Evolutionary conservation across 2,329 filamentous ascomycete genomes (phyloP).

Genomic region (Aaosphaeria pasadenensis): DNA sequence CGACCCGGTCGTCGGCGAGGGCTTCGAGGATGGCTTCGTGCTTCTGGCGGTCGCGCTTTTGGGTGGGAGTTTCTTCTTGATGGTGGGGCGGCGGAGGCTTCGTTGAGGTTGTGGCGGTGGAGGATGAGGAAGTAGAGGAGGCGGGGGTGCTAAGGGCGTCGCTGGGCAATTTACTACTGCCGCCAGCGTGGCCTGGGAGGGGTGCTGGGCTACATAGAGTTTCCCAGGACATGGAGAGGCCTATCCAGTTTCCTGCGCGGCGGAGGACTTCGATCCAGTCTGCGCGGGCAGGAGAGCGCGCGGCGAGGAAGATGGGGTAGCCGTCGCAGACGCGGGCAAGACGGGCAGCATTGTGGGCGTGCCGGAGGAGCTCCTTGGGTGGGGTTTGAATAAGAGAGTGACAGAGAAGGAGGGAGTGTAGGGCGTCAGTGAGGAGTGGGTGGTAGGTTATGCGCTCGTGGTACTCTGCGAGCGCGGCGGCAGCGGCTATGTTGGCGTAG

Average conservation of each 20-base stretch:
- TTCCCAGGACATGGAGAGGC: slow-evolving; percentile 66
- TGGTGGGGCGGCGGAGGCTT: no score
- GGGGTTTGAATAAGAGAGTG: slow-evolving; percentile 80
- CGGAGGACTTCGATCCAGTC: slow-evolving; percentile 79
- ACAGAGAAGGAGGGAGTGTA: slow-evolving; percentile 74
- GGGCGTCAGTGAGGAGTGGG: slow-evolving; percentile 72
- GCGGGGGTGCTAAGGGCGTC: background rate
- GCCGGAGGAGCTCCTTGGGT: slow-evolving; percentile 70
- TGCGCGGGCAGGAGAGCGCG: slow-evolving; percentile 66
- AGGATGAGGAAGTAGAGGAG: slow-evolving; percentile 5
- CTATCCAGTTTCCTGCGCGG: slow-evolving; percentile 66
- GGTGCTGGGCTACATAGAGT: slow-evolving; percentile 58
- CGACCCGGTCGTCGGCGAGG: slow-evolving; percentile 64
- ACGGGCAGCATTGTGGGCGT: slow-evolving; percentile 78
- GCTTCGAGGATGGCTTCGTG: slow-evolving; percentile 67
- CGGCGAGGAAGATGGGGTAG: slow-evolving; percentile 75
- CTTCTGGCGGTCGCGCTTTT: slow-evolving; percentile 58
- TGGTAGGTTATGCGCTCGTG: slow-evolving; percentile 75
- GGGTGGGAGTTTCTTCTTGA: slow-evolving; percentile 47
- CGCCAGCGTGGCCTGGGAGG: slow-evolving; percentile 29
- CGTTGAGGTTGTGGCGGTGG: background rate
- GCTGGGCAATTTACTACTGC: background rate
- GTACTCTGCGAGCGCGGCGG: slow-evolving; percentile 40
- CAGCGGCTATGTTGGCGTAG: slow-evolving; percentile 27
- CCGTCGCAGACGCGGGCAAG: slow-evolving; percentile 72